Percentiles rank a stretch among this genome's conserved stretches.
These are phyloP conservation scores for Aspergillus sp. DNA, from an alignment of 2,329 filamentous ascomycete genomes.

Conservation along the genomic window DNA sequence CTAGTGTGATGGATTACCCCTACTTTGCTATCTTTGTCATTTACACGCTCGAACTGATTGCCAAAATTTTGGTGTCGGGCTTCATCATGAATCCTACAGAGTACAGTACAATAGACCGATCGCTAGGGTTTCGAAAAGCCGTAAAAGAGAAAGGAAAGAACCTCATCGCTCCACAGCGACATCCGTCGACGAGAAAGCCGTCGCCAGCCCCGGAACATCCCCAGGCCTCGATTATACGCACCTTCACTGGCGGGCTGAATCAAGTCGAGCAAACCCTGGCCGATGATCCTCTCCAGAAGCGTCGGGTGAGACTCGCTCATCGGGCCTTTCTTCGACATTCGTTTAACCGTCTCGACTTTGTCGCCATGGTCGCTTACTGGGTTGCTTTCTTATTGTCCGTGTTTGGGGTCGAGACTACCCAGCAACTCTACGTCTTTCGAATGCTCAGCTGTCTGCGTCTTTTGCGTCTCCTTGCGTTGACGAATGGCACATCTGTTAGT, in stretches of 20 bases:
- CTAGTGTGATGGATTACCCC: slow-evolving; percentile 68
- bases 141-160: slow-evolving; percentile 73
- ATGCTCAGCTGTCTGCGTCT: slow-evolving; percentile 97
- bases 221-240: slow-evolving; percentile 64
- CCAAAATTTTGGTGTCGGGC: slow-evolving; percentile 88
- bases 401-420: slow-evolving; percentile 64
- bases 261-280: slow-evolving; percentile 58
- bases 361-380: slow-evolving; percentile 95
- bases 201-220: slow-evolving; percentile 38
- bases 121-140: slow-evolving; percentile 70
- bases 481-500: slow-evolving; percentile 84
- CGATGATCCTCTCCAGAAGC: slow-evolving; percentile 70
- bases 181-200: slow-evolving; percentile 62
- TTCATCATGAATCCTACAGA: slow-evolving; percentile 87
- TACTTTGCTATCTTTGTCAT: slow-evolving; percentile 81
- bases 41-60: slow-evolving; percentile 81
- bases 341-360: slow-evolving; percentile 92
- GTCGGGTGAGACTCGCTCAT: slow-evolving; percentile 80
- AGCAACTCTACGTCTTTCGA: slow-evolving; percentile 84
- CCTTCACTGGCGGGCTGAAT: slow-evolving; percentile 73
- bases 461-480: slow-evolving; percentile 83
- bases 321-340: slow-evolving; percentile 91
- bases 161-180: slow-evolving; percentile 78
- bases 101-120: slow-evolving; percentile 85
- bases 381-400: slow-evolving; percentile 76